These are phyloP conservation scores for Chloris gayana DNA, from an alignment of 176 grass and related monocot genomes.

Conservation along the genomic window DNA sequence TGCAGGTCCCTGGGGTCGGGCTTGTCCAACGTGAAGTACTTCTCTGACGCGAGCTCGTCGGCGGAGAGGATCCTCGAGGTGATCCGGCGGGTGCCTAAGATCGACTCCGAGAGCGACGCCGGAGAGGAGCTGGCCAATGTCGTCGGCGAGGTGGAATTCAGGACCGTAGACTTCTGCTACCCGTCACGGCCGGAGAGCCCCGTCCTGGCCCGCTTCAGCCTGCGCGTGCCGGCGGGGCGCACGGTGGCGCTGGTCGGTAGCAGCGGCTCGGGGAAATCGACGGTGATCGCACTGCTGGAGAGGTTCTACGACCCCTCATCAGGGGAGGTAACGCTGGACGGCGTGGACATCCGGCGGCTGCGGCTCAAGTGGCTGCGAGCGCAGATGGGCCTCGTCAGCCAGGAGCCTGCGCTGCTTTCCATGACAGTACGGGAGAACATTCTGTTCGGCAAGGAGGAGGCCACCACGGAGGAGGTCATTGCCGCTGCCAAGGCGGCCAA, in stretches of 20 bases:
- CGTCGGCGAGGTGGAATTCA: conserved; percentile 86
- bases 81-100: conserved; percentile 76
- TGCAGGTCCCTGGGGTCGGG: conserved; percentile 78
- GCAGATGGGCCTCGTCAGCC: conserved; percentile 93
- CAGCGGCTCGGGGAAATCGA: conserved; percentile 90
- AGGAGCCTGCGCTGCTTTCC: conserved; percentile 94
- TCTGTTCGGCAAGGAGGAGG: conserved; percentile 91
- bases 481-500: conserved; percentile 74
- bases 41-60: conserved; percentile 81
- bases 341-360: conserved; percentile 73
- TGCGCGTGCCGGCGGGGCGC: conserved; percentile 72
- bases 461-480: conserved; percentile 74
- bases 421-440: conserved; percentile 91
- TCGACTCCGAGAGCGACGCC: conserved; percentile 70
- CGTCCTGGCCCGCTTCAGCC: conserved; percentile 74
- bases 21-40: conserved; percentile 88
- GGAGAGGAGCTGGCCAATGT: conserved; percentile 69
- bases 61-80: conserved; percentile 68
- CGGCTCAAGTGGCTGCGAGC: conserved; percentile 87
- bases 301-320: conserved; percentile 82
- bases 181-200: conserved; percentile 81
- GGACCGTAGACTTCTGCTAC: conserved; percentile 73
- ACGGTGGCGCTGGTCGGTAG: conserved; percentile 82
- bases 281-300: conserved; percentile 87
- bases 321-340: conserved; percentile 72